Evolutionary conservation across 805 yeast genomes (phyloP).

Genomic region (Wickerhamiella australiensis): DNA sequence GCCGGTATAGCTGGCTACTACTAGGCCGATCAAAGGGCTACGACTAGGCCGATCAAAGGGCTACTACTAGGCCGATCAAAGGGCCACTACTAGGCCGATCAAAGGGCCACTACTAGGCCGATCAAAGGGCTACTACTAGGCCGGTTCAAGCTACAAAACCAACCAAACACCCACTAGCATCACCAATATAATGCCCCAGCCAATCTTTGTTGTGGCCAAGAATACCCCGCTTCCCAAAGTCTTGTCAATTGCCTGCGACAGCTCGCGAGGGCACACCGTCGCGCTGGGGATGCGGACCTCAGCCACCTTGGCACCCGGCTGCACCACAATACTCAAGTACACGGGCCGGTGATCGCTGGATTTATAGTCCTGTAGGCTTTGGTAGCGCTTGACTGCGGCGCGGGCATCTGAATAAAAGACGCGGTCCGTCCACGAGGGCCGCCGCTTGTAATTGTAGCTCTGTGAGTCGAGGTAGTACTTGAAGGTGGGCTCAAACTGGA

Average conservation of each 20-base stretch:
- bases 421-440: conserved; percentile 88
- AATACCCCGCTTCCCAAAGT: conserved; percentile 3
- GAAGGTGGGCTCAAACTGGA: conserved; percentile 68
- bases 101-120: no score
- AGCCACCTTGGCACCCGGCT: conserved; percentile 26
- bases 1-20: no score
- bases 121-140: no score
- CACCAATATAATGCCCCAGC: neutral
- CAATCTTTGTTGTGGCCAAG: conserved; percentile 10
- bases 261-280: neutral
- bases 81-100: no score
- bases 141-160: neutral
- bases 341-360: conserved; percentile 81
- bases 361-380: conserved; percentile 36
- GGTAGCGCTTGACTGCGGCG: conserved; percentile 35
- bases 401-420: conserved; percentile 46
- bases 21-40: no score
- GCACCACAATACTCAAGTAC: conserved; percentile 35
- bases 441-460: conserved; percentile 46
- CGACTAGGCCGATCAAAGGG: no score
- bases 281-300: neutral
- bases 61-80: no score
- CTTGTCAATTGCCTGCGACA: neutral
- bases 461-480: conserved; percentile 43
- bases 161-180: conserved; percentile 1